A percentile compares a stretch with the other conserved stretches of the same genome.
Conservation (phyloP, 2,329 filamentous ascomycete species). For the Parascedosporium putredinis region DNA sequence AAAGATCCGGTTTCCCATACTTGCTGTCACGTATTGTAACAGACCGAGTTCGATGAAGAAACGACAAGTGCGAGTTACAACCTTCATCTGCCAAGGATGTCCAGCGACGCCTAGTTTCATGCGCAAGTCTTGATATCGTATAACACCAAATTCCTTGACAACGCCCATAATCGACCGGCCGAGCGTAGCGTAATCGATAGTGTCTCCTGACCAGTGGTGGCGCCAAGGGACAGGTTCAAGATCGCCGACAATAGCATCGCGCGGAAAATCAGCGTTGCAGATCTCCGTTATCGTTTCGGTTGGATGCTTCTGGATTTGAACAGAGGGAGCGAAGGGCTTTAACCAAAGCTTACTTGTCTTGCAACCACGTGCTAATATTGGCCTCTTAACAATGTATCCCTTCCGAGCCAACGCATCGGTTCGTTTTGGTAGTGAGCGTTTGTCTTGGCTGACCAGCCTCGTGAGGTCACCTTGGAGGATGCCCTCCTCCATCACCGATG, state of each 20-base stretch:
- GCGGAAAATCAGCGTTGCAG: slow-evolving; percentile 14
- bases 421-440: slow-evolving; percentile 50
- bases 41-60: slow-evolving; percentile 46
- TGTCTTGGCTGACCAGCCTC: slow-evolving; percentile 48
- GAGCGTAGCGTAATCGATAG: slow-evolving; percentile 47
- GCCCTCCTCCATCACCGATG: slow-evolving; percentile 40
- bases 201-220: slow-evolving; percentile 43
- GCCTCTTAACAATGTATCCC: slow-evolving; percentile 52
- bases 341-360: slow-evolving; percentile 56
- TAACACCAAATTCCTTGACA: slow-evolving; percentile 45
- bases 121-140: slow-evolving; percentile 48
- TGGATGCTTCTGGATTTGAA: slow-evolving; percentile 11
- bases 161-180: slow-evolving; percentile 47
- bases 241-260: slow-evolving; percentile 20
- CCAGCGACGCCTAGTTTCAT: slow-evolving; percentile 45
- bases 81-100: slow-evolving; percentile 50
- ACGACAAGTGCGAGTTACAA: slow-evolving; percentile 46
- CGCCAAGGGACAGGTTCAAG: slow-evolving; percentile 47
- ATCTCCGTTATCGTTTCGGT: slow-evolving; percentile 9
- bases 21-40: slow-evolving; percentile 46
- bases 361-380: slow-evolving; percentile 45
- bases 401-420: slow-evolving; percentile 49
- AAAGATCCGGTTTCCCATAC: slow-evolving; percentile 42
- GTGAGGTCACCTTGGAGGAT: slow-evolving; percentile 52
- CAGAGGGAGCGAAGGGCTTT: slow-evolving; percentile 38